Percentiles rank a stretch among this genome's conserved stretches.
Conservation (phyloP, 2,329 filamentous ascomycete species). For the Curvularia sp. region DNA sequence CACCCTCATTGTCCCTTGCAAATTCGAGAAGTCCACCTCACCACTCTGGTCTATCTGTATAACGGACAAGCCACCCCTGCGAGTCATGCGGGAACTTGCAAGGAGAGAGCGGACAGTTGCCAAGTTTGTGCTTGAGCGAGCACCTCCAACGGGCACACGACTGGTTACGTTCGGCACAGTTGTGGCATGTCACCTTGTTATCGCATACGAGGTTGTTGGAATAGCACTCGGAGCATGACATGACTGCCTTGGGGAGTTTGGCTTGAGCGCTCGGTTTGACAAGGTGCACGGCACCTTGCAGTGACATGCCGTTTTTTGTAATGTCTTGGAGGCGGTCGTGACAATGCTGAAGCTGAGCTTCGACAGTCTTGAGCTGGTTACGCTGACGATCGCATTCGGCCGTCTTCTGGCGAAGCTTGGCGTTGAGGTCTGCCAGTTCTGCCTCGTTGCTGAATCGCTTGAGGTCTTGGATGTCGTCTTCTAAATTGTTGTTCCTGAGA, state of each 20-base stretch:
- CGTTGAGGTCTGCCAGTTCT: slow-evolving; percentile 14
- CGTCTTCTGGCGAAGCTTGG: slow-evolving; percentile 30
- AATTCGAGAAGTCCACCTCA: not conserved
- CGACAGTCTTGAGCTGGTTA: slow-evolving; percentile 19
- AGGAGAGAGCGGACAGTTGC: slow-evolving; percentile 28
- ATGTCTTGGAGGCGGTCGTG: slow-evolving; percentile 20
- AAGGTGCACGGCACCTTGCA: slow-evolving; percentile 38
- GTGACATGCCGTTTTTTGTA: slow-evolving; percentile 18
- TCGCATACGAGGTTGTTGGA: slow-evolving; percentile 37
- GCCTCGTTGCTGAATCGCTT: slow-evolving; percentile 13
- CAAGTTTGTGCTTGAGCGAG: slow-evolving; percentile 32
- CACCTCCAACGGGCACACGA: slow-evolving; percentile 42
- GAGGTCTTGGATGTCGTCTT: slow-evolving; percentile 22
- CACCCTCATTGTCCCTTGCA: no score
- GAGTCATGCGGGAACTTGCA: slow-evolving; percentile 35
- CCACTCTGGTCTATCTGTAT: slow-evolving; percentile 26
- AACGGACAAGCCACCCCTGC: slow-evolving; percentile 27
- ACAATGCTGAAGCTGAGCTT: slow-evolving; percentile 12
- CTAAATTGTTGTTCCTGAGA: slow-evolving; percentile 15
- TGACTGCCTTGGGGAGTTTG: slow-evolving; percentile 30
- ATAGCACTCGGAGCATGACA: slow-evolving; percentile 42
- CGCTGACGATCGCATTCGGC: slow-evolving; percentile 29
- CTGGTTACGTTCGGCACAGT: slow-evolving; percentile 28
- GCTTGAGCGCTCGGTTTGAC: slow-evolving; percentile 25
- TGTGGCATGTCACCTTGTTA: slow-evolving; percentile 26